Evolutionary conservation across 2,329 filamentous ascomycete species (phyloP), one percentile per base, ranked within the genome.

Genomic region (Trichoderma oligosporum): DNA sequence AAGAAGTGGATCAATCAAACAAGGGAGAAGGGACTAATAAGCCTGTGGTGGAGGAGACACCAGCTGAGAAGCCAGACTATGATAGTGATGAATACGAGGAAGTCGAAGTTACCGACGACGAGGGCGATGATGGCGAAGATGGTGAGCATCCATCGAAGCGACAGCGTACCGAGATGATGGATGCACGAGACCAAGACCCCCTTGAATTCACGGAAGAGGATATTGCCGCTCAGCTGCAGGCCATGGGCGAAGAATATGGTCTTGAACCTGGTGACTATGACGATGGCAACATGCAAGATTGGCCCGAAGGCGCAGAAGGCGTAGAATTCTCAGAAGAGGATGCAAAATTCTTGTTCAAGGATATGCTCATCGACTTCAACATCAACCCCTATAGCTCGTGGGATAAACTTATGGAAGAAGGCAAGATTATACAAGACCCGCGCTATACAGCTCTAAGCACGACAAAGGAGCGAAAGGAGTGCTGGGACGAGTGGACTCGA

Each of bases 151-250:
- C 68, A 77, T 89, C 42, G 82, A 96, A 75, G 85, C 91, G 62
- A 77, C 81, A 65, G 76, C 79, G 71, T 78, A 74, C 75, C 51
- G 74, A 71, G 42, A 79, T 59, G 63, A 78, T 75, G 27, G 76
- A 65, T 1, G 75, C 60, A 70, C 70, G 63, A 77, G 39, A 80
- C 77, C 60, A 75, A 1, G 73, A 71, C 1, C 79, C 82, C 0
- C 74, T 94, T 7, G 93, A 97, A 66, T 96, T 96, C 66, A 89
- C 88, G 56, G 94, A 97, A 70, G 93, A 92, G 53, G 94, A 99
- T 67, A 95, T 99, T 65, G 92, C 90, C 33, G 92, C 87, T 68
- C 94, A 99, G 68, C 78, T 99, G 11, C 89, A 89, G 53, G 86
- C 89, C 24, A 96, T 97, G 89, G 91, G 88, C 54, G 82, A 88